Conservation (phyloP, 805 yeast genomes). For the Kuraishia piskuri region DNA sequence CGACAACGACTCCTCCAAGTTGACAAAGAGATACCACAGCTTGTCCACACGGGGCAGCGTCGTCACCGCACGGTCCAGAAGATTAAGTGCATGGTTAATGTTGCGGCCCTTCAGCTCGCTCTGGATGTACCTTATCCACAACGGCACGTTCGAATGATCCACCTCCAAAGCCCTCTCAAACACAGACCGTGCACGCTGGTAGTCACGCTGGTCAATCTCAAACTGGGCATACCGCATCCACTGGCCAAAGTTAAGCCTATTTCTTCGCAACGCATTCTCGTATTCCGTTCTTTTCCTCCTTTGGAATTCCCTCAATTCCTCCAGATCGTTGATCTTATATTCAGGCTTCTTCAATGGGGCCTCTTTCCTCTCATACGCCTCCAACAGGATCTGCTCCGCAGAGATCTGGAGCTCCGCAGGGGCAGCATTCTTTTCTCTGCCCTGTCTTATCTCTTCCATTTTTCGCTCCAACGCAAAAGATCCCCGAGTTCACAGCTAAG, state of each 20-base stretch:
- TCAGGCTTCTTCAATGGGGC: constrained; percentile 30
- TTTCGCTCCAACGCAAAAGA: not conserved
- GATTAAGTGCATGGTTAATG: constrained; percentile 81
- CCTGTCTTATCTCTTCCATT: not conserved
- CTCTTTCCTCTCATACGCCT: constrained; percentile 45
- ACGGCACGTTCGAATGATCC: constrained; percentile 63
- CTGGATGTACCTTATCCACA: constrained; percentile 83
- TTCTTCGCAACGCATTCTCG: constrained; percentile 82
- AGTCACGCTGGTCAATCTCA: constrained; percentile 76
- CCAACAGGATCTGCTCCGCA: constrained; percentile 54
- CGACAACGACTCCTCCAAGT: constrained; percentile 72
- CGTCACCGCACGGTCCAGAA: constrained; percentile 70
- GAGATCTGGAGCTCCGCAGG: constrained; percentile 49
- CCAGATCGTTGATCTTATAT: constrained; percentile 59
- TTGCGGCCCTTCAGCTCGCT: constrained; percentile 64
- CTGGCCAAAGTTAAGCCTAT: constrained; percentile 72
- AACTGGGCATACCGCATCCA: constrained; percentile 91
- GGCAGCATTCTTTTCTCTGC: constrained; percentile 23
- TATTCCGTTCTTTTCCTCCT: constrained; percentile 70
- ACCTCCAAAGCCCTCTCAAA: constrained; percentile 83
- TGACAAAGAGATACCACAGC: constrained; percentile 77
- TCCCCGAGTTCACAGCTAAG: no score
- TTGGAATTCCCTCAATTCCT: constrained; percentile 72
- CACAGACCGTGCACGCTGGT: constrained; percentile 72
- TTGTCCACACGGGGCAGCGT: constrained; percentile 74